These are phyloP conservation scores for Nectriaceae sp. DNA, from an alignment of 2,329 filamentous ascomycete species.

Conservation along the genomic window DNA sequence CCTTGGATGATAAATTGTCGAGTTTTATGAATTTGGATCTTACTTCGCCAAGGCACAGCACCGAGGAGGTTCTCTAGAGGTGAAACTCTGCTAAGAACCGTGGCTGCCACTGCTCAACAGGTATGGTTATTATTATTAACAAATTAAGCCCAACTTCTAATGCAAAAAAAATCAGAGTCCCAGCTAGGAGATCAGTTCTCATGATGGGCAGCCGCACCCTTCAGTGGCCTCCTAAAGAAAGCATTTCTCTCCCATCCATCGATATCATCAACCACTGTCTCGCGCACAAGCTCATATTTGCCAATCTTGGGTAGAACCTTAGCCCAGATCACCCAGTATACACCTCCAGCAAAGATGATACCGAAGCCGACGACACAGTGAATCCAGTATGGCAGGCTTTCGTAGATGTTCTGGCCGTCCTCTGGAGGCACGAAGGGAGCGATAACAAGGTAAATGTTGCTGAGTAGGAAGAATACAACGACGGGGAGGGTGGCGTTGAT, in stretches of 20 bases:
- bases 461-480: conserved; percentile 59
- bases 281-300: conserved; percentile 56
- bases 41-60: too few relatives aligned
- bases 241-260: conserved; percentile 65
- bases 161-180: too few relatives aligned
- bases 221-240: conserved; percentile 38
- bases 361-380: conserved; percentile 59
- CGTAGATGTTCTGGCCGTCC: conserved; percentile 54
- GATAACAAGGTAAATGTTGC: conserved; percentile 62
- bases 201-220: too few relatives aligned
- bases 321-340: conserved; percentile 61
- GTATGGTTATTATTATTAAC: too few relatives aligned
- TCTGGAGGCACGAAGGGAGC: conserved; percentile 59
- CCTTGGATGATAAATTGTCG: too few relatives aligned
- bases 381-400: conserved; percentile 56
- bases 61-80: too few relatives aligned
- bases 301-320: conserved; percentile 53
- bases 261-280: conserved; percentile 54
- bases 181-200: too few relatives aligned
- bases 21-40: too few relatives aligned
- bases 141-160: too few relatives aligned
- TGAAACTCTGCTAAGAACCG: too few relatives aligned
- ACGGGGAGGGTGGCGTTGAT: conserved; percentile 57
- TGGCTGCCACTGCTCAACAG: too few relatives aligned
- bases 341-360: conserved; percentile 52